Evolutionary conservation across 1,284 basidiomycete species (phyloP).

Genomic region (Singerocomus inundabilis): DNA sequence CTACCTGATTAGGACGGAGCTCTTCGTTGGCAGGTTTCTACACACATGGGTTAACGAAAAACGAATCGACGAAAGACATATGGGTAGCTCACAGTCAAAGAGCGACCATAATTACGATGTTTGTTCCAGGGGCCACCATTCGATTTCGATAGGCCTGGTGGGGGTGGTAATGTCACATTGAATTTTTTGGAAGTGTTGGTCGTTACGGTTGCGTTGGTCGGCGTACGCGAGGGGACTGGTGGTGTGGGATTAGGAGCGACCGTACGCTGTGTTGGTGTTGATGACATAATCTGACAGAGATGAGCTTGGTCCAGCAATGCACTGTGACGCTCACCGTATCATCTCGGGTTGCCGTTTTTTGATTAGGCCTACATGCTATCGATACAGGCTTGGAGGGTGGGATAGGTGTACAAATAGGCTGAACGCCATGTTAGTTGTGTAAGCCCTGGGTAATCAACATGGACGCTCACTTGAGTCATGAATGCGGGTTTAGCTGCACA

Average conservation of each 20-base stretch:
- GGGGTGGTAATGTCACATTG: conserved; percentile 8
- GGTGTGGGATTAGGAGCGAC: background rate
- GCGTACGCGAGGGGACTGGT: background rate
- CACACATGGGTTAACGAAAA: background rate
- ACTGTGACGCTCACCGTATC: conserved; percentile 1
- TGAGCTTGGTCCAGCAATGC: background rate
- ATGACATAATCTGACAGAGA: conserved; percentile 3
- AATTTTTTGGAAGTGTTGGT: background rate
- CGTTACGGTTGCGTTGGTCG: background rate
- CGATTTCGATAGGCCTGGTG: conserved; percentile 17
- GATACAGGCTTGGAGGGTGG: background rate
- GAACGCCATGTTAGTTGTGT: conserved; percentile 3
- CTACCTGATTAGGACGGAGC: background rate
- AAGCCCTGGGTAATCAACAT: background rate
- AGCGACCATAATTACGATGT: background rate
- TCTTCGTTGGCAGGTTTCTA: conserved; percentile 8
- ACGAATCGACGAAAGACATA: background rate
- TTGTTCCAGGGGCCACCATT: background rate
- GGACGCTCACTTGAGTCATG: background rate
- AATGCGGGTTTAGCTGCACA: background rate
- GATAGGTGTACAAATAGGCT: conserved; percentile 3
- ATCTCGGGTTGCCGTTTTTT: background rate
- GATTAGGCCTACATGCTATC: background rate
- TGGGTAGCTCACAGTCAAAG: conserved; percentile 5
- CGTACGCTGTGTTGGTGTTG: conserved; percentile 1